A percentile compares a stretch with the other conserved stretches of the same genome.
phyloP scores from a whole-genome alignment of 208 protist species.

The Acanthamoeba lugdunensis region DNA sequence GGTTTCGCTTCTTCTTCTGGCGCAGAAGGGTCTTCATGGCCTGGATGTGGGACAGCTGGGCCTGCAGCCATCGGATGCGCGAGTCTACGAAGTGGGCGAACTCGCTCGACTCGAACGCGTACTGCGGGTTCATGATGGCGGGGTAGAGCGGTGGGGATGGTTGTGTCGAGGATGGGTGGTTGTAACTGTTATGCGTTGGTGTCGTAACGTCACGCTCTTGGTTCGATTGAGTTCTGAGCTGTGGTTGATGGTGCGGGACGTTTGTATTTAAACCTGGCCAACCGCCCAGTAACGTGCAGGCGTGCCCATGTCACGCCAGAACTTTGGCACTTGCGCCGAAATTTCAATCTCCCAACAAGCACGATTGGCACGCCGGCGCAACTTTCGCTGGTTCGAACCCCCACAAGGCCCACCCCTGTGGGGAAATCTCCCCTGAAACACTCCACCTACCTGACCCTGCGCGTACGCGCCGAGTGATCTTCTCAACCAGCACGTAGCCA shows the following conservation, averaged over 20 bases:
- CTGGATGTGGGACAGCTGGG: conserved; percentile 15
- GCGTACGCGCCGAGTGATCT: no score
- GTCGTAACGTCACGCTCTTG: neutral
- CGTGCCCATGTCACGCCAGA: neutral
- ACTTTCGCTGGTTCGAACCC: neutral
- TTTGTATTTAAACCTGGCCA: conserved; percentile 14
- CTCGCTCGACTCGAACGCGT: neutral
- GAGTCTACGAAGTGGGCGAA: conserved; percentile 30
- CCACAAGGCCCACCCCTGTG: neutral
- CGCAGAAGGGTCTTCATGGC: conserved; percentile 36
- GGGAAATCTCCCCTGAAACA: neutral
- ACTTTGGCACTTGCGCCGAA: neutral
- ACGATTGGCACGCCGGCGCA: neutral
- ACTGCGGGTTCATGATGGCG: neutral
- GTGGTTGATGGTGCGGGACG: neutral
- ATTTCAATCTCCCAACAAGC: neutral
- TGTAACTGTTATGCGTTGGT: no score
- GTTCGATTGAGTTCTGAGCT: neutral
- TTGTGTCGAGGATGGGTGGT: neutral
- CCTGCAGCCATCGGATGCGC: conserved; percentile 38
- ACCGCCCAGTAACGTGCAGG: neutral
- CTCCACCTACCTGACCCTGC: neutral
- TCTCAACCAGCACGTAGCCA: neutral
- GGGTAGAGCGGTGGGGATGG: neutral
- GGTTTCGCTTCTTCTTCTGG: conserved; percentile 11